Evolutionary conservation across 495 filamentous ascomycete genomes (phyloP).

Genomic region (Penicillium riverlandense): DNA sequence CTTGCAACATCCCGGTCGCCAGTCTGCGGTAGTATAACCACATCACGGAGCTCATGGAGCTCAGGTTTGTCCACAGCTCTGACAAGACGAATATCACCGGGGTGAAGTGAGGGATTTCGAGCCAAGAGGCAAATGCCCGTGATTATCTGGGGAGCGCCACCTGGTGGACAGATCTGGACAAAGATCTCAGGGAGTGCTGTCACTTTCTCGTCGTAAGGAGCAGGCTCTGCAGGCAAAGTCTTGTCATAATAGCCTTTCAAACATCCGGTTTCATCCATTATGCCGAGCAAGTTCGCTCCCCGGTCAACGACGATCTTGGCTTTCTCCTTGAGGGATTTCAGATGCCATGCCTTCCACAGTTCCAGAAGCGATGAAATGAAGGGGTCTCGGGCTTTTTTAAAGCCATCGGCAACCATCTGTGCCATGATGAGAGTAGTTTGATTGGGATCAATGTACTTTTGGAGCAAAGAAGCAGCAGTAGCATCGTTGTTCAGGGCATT

Average conservation of each 20-base stretch:
- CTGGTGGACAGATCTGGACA: constrained; percentile 59
- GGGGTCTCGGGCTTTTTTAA: constrained; percentile 69
- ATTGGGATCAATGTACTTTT: constrained; percentile 76
- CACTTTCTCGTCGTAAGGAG: constrained; percentile 26
- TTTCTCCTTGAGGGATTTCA: constrained; percentile 86
- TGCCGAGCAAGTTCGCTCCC: constrained; percentile 84
- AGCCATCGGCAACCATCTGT: constrained; percentile 69
- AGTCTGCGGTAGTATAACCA: constrained; percentile 77
- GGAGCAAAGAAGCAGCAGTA: constrained; percentile 59
- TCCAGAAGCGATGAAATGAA: constrained; percentile 70
- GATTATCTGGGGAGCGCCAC: constrained; percentile 55
- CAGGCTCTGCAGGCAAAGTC: constrained; percentile 10
- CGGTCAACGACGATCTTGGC: constrained; percentile 74
- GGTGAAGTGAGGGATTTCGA: constrained; percentile 90
- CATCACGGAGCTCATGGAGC: constrained; percentile 69
- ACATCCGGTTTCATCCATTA: constrained; percentile 73
- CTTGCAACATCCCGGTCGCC: constrained; percentile 80
- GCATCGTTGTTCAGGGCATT: constrained; percentile 56
- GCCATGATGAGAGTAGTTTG: constrained; percentile 68
- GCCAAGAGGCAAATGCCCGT: constrained; percentile 76
- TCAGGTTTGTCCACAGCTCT: constrained; percentile 68
- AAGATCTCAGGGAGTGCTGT: constrained; percentile 77
- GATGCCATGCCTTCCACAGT: constrained; percentile 75
- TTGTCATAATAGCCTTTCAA: constrained; percentile 60
- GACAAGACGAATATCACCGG: constrained; percentile 87